Base-by-base conservation (phyloP, 768 basidiomycete species). In the Trametes cinnabarina region DNA sequence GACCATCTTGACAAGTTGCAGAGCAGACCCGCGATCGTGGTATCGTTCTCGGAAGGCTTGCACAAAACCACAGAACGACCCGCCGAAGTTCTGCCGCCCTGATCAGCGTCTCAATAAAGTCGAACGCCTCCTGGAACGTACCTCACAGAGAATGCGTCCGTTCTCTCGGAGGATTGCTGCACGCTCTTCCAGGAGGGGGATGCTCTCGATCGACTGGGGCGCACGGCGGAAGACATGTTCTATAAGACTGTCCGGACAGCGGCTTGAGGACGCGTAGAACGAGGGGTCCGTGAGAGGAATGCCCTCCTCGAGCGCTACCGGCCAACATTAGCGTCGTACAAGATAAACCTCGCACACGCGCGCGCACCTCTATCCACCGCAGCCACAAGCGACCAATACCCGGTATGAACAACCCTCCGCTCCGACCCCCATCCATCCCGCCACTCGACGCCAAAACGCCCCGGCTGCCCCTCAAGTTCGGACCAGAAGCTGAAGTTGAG, bases 401-500 rank as follows among this genome's bases (percentile, higher is more conserved):
- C 93, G 0, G 89, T 92, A 70, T 83, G 86, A 22, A 87, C 74
- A 37, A 74, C 77, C 41, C 60, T 76, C n/a, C 73, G 71, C 6
- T 78, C 68, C n/a, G 72, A 74, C 14, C 72, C 73, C 89, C 91
- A 92, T 1, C 84, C 82, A 8, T 77, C 71, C 51, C 83, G 78
- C 92, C 92, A 94, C 64, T 86, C 79, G 3, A 95, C 85, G 20
- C 88, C 90, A 67, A 85, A 96, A 25, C 90, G 79, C 32, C 81
- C 84, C 3, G 75, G 63, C 5, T 63, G 71, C 0, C 83, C 82
- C 60, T 87, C 84, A 40, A 72, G 77, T 66, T 87, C 84, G 0
- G 88, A 92, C 94, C 94, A 95, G 71, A 92, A 96, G 65, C 82
- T 90, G 71, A 92, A 96, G 71, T 93, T 96, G 49, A 92, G 80